A percentile compares a stretch with the other conserved stretches of the same genome.
Conservation (phyloP, 225 moss, liverwort and hornwort species). For the Pseudoscleropodium purum region DNA sequence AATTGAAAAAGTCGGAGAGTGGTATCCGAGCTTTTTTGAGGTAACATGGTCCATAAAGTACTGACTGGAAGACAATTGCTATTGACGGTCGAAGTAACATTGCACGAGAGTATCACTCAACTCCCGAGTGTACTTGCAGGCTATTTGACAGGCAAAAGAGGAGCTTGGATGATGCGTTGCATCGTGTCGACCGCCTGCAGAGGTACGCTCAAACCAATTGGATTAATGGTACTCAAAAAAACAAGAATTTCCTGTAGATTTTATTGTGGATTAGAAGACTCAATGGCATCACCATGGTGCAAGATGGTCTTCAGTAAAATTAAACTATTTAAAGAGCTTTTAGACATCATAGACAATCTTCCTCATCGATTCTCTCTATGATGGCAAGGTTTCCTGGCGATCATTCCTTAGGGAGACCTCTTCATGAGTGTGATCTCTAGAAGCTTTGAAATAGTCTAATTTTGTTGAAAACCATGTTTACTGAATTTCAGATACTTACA, state of each 20-base stretch:
- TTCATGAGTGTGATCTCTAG: background rate
- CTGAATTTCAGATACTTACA: background rate
- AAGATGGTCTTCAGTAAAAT: background rate
- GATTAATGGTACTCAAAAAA: background rate
- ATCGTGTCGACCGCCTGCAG: conserved; percentile 26
- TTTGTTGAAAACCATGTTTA: background rate
- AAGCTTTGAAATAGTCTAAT: background rate
- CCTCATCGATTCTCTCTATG: background rate
- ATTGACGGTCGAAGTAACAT: background rate
- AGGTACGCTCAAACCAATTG: conserved; percentile 10
- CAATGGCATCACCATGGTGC: background rate
- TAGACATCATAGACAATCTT: too few species aligned
- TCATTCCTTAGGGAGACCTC: background rate
- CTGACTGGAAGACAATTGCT: background rate
- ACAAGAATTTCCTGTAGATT: background rate
- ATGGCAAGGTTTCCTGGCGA: background rate
- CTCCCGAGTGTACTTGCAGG: conserved; percentile 20
- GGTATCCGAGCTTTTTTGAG: conserved; percentile 23
- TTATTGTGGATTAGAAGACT: background rate
- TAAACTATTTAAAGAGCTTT: too few species aligned
- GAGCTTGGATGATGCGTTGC: conserved; percentile 35
- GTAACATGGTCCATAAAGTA: background rate
- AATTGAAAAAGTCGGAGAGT: conserved; percentile 15
- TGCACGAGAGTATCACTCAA: conserved; percentile 1
- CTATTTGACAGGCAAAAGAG: conserved; percentile 36